Conservation (phyloP, 495 filamentous ascomycete species). For the Amorphotheca resinae region DNA sequence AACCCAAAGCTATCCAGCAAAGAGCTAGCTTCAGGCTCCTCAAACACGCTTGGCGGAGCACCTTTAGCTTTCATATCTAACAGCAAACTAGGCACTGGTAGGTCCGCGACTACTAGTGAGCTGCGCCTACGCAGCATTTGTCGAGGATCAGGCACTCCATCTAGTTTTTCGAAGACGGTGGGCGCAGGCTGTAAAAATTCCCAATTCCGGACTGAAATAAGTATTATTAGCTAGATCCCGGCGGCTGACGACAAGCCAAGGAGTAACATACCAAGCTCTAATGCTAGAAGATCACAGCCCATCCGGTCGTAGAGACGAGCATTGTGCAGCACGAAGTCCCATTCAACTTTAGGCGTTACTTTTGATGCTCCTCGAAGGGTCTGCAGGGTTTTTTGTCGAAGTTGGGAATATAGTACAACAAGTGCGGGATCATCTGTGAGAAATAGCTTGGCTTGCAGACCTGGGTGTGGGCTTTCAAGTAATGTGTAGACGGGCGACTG, state of each 20-base stretch:
- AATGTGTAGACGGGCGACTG: conserved; percentile 69
- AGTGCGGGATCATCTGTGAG: conserved; percentile 83
- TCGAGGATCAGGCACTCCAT: conserved; percentile 40
- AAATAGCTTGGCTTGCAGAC: conserved; percentile 61
- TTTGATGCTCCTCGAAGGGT: conserved; percentile 75
- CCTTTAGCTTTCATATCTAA: conserved; percentile 30
- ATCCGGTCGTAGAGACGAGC: conserved; percentile 84
- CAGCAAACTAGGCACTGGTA: conserved; percentile 32
- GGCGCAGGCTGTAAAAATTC: conserved; percentile 55
- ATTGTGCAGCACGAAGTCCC: conserved; percentile 81
- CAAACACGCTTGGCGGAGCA: conserved; percentile 60
- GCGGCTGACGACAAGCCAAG: not conserved
- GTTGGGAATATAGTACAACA: conserved; percentile 73
- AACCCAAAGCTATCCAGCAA: conserved; percentile 73
- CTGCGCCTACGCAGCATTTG: conserved; percentile 58
- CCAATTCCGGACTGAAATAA: conserved; percentile 57
- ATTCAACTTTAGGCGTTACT: conserved; percentile 69
- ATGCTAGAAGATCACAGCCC: conserved; percentile 88
- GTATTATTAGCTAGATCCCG: conserved; percentile 7
- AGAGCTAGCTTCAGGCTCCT: conserved; percentile 81
- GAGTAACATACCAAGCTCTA: conserved; percentile 57
- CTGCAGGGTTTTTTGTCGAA: conserved; percentile 74
- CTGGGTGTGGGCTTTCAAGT: conserved; percentile 43
- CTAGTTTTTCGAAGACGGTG: conserved; percentile 23
- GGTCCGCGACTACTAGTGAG: conserved; percentile 70